A percentile compares a stretch with the other conserved stretches of the same genome.
Evolutionary conservation across 768 basidiomycete species (phyloP).

Genomic region (Boletus rubroflammeus): DNA sequence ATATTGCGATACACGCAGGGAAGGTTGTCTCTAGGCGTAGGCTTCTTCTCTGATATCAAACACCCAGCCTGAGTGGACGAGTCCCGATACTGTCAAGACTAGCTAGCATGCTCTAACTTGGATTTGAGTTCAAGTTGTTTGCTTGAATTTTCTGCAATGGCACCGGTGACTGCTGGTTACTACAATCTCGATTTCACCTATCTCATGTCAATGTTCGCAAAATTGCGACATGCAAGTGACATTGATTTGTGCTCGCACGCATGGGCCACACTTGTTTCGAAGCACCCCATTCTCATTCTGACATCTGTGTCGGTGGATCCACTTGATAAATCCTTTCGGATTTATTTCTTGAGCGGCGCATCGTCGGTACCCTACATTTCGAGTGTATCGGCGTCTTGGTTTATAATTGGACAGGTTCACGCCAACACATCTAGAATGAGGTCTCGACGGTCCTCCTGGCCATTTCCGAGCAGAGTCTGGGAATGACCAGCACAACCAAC

Average conservation of each 20-base stretch:
- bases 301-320: background rate
- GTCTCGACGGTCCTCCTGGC: background rate
- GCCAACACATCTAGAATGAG: background rate
- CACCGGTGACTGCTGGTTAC: background rate
- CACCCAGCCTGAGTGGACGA: too few relatives aligned
- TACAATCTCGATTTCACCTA: background rate
- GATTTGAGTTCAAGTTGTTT: too few relatives aligned
- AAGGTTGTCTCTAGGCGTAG: too few relatives aligned
- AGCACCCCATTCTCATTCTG: background rate
- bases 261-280: background rate
- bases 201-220: background rate
- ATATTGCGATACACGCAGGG: background rate
- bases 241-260: background rate
- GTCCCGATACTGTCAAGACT: too few relatives aligned
- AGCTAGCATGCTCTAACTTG: too few relatives aligned
- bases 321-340: background rate
- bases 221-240: background rate
- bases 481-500: background rate
- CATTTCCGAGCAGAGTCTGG: background rate
- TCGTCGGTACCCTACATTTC: slow-evolving; percentile 6
- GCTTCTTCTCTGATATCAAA: too few relatives aligned
- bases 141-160: too few relatives aligned
- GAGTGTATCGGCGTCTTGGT: background rate
- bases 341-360: background rate
- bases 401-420: background rate